Base-by-base conservation (phyloP, 305 asterid genomes). In the Ajuga reptans region DNA sequence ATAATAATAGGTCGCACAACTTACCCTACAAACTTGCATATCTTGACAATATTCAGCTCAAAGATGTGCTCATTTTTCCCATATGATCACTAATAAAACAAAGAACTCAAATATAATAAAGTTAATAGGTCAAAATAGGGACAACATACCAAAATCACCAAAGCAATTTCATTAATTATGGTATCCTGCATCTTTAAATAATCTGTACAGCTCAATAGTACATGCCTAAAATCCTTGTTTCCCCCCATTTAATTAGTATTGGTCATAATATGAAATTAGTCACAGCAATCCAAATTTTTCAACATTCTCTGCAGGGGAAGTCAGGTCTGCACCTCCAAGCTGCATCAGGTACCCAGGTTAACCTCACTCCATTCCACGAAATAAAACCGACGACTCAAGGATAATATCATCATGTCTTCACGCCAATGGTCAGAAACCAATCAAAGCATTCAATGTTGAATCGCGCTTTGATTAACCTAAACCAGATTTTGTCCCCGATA, bases 401-500 rank as follows among this genome's bases (percentile, higher is more conserved):
- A 58, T 36, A 39, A 68, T 69, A n/a, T 56, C 60, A 54, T 12
- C 73, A 63, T 54, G 50, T 61, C 64, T 64, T 39, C 75, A 62
- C n/a, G n/a, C n/a, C n/a, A n/a, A n/a, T n/a, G n/a, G n/a, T n/a
- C n/a, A n/a, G n/a, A n/a, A 77, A 58, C 24, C 14, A 71, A 71
- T 51, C 66, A 62, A 73, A 62, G 61, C 61, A 60, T 56, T 63
- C n/a, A 62, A 43, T 4, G 56, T 68, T 39, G 14, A 64, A 79
- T 66, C 53, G 60, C 56, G 46, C 75, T 57, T 37, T 5, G 36
- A 10, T 68, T 66, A 89, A 52, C 95, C 87, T 76, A 85, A 69
- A 71, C 91, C 87, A 37, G 90, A 85, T 76, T 89, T 91, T 47
- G 88, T 72, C 75, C 95, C 92, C 6, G 96, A 82, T 43, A 79